Evolutionary conservation across 2,329 filamentous ascomycete genomes (phyloP), one percentile per base, ranked within the genome.

Genomic region (Talaromyces piceae): DNA sequence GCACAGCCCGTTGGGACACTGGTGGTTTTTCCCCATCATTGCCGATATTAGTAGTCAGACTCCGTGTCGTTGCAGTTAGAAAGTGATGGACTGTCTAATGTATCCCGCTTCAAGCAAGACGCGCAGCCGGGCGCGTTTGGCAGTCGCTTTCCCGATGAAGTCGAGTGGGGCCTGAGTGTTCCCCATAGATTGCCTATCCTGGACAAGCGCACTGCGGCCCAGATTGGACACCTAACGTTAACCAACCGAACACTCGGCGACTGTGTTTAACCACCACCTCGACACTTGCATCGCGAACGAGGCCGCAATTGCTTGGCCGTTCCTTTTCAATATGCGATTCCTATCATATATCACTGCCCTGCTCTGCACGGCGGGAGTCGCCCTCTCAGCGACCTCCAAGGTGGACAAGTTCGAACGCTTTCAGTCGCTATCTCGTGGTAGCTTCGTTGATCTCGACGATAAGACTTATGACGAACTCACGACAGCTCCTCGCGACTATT

Each of bases 381-480:
- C 61, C 13, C 43, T 69, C 26, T 60, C 65, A 45, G 62, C 61
- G 26, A 86, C 85, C 65, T 83, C 86, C 67, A 64, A 77, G 11
- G 72, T 65, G 55, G 81, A 88, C 67, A 82, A 80, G 63, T 95
- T 91, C 74, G 67, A 79, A 56, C 77, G 81, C 53, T 91, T 83
- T 73, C 82, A 86, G 65, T 66, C 80, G 57, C 83, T 90, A 67
- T 76, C 86, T 53, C 77, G 84, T 52, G 79, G 80, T 3, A 71
- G 79, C 23, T 85, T 90, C 4, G 63, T 95, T 65, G 88, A 88
- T 73, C 82, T 98, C 59, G 79, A 84, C 68, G 90, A 95, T 68
- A 71, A 73, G 22, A 75, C 78, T 45, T 98, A 93, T 76, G 78
- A 80, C 59, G 80, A 87, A 58, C 73, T 97, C 59, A 95, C 88